phyloP scores from a whole-genome alignment of 352 stramenopile genomes.

The Nothophytophthora sp. region DNA sequence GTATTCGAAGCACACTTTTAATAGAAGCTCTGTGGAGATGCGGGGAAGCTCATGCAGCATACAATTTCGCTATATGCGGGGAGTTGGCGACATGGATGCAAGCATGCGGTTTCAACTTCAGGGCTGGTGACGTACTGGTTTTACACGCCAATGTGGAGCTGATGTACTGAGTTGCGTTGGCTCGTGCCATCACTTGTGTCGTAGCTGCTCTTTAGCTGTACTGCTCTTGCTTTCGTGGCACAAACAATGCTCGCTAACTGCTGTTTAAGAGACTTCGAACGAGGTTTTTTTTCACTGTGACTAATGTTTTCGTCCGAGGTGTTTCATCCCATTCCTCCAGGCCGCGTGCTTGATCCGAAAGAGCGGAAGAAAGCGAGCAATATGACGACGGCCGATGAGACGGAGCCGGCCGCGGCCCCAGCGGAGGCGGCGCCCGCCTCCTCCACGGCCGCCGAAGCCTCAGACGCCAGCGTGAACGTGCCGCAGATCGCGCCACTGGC shows the following conservation, averaged over 20 bases:
- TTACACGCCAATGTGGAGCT: no score
- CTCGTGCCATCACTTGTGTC: no score
- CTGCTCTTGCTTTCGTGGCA: no score
- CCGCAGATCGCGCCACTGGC: constrained; percentile 90
- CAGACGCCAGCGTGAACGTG: constrained; percentile 48
- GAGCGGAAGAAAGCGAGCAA: constrained; percentile 8
- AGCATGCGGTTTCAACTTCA: neutral
- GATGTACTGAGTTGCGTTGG: no score
- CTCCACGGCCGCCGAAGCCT: constrained; percentile 6
- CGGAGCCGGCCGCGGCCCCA: constrained; percentile 5
- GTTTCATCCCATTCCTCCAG: neutral
- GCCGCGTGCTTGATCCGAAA: neutral
- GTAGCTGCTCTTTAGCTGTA: no score
- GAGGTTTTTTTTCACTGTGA: neutral
- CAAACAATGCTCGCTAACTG: no score
- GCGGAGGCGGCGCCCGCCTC: neutral
- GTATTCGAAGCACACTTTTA: no score
- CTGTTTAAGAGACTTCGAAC: no score
- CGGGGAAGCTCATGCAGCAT: neutral
- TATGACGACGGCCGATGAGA: constrained; percentile 29
- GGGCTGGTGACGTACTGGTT: no score
- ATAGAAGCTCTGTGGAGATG: neutral
- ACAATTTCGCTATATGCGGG: neutral
- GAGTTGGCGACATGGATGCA: neutral
- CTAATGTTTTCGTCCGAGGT: neutral